A percentile compares a stretch with the other conserved stretches of the same genome.
phyloP scores from a whole-genome alignment of 306 rosid species.

The Lathyrus sativus region DNA sequence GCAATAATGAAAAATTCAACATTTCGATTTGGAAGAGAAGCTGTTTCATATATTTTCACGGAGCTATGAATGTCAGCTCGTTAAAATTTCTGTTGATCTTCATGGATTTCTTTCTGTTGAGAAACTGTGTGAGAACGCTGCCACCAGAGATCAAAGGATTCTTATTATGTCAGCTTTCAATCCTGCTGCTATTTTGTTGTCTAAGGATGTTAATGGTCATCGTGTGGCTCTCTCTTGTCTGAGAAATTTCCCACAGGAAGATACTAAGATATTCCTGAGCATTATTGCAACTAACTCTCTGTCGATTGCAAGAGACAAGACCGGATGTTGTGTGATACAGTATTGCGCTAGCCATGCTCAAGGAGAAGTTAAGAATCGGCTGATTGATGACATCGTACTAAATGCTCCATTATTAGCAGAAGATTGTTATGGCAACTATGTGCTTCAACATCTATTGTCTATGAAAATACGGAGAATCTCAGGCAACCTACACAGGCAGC shows the following conservation, averaged over 20 bases:
- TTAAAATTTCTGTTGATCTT: conserved; percentile 42
- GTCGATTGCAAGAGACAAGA: conserved; percentile 54
- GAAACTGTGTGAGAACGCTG: conserved; percentile 51
- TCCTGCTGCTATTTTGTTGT: no score
- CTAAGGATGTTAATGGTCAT: no score
- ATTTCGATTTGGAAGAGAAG: conserved; percentile 16
- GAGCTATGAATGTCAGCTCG: conserved; percentile 31
- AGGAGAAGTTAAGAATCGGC: conserved; percentile 51
- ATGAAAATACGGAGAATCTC: conserved; percentile 42
- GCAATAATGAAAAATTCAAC: no score
- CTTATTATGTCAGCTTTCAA: no score
- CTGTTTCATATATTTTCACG: conserved; percentile 29
- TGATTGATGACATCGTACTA: no score
- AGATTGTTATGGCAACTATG: no score
- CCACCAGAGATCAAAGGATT: conserved; percentile 48
- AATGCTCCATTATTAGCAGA: no score
- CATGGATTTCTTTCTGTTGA: conserved; percentile 58
- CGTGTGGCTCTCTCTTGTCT: conserved; percentile 56
- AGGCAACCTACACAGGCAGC: conserved; percentile 35
- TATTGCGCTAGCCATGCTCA: conserved; percentile 43
- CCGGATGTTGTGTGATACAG: conserved; percentile 67
- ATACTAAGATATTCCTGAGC: no score
- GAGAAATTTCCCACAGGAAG: no score
- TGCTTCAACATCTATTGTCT: no score
- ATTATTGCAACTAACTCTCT: conserved; percentile 48